These are phyloP conservation scores for Claviceps arundinis DNA, from an alignment of 2,329 filamentous ascomycete species.

Conservation along the genomic window DNA sequence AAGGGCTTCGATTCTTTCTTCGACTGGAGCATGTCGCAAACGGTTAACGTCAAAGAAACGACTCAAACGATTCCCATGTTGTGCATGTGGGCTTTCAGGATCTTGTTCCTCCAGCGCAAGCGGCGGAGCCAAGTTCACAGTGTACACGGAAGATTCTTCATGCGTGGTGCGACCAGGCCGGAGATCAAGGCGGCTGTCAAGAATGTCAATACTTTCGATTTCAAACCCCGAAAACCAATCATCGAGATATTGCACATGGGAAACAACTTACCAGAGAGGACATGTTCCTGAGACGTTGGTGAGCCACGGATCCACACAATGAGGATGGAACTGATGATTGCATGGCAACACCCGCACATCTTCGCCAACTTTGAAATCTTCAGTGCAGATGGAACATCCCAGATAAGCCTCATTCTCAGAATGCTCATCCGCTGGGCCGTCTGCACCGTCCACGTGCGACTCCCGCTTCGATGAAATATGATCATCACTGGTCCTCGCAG, in stretches of 20 bases:
- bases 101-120: constrained; percentile 27
- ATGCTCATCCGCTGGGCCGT: not conserved
- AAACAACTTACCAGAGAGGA: constrained; percentile 46
- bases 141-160: constrained; percentile 8
- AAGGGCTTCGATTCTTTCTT: constrained; percentile 49
- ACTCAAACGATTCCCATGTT: constrained; percentile 31
- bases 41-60: constrained; percentile 43
- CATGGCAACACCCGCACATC: constrained; percentile 56
- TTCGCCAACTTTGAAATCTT: constrained; percentile 53
- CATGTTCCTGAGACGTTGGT: constrained; percentile 58
- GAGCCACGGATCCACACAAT: constrained; percentile 57
- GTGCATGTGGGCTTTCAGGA: constrained; percentile 14
- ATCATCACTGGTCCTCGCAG: constrained; percentile 1
- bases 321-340: constrained; percentile 53
- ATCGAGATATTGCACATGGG: not conserved
- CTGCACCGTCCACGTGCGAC: constrained; percentile 3
- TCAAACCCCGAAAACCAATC: not conserved
- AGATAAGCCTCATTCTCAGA: constrained; percentile 23
- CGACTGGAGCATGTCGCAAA: constrained; percentile 43
- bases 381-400: constrained; percentile 56
- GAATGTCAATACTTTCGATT: not conserved
- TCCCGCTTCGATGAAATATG: constrained; percentile 5
- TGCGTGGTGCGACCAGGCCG: constrained; percentile 22
- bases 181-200: constrained; percentile 39
- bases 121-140: constrained; percentile 25